Conservation (phyloP, 352 stramenopile species). For the Globisporangium megalacanthum region DNA sequence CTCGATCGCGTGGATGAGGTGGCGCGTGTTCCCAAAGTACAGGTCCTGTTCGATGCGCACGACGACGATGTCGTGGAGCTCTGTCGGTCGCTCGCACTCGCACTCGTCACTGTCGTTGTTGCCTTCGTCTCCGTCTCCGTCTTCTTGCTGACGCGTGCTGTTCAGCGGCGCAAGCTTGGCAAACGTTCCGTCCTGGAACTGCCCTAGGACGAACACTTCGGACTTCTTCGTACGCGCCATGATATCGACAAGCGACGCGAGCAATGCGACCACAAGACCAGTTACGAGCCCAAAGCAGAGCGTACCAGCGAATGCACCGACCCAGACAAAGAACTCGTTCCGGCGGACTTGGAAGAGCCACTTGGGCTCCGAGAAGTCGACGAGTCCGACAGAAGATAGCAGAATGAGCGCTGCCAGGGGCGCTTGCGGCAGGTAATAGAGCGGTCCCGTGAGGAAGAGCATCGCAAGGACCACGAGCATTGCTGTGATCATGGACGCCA, state of each 20-base stretch:
- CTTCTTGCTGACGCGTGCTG: conserved; percentile 3
- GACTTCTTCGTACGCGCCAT: conserved; percentile 64
- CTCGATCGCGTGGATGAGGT: conserved; percentile 54
- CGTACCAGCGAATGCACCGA: conserved; percentile 40
- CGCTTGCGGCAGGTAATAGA: conserved; percentile 87
- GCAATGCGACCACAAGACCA: conserved; percentile 46
- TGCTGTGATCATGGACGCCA: conserved; percentile 87
- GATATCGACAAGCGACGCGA: conserved; percentile 53
- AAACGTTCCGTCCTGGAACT: conserved; percentile 27
- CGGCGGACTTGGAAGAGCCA: conserved; percentile 64
- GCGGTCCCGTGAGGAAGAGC: conserved; percentile 78
- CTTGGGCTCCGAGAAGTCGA: conserved; percentile 86
- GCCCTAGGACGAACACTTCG: conserved; percentile 34
- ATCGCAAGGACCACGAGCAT: conserved; percentile 88
- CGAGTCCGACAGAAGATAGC: conserved; percentile 76
- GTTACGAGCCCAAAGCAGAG: conserved; percentile 39
- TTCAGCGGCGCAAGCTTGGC: conserved; percentile 23
- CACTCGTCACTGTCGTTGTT: not conserved
- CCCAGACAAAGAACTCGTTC: conserved; percentile 66
- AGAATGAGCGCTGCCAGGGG: conserved; percentile 89
- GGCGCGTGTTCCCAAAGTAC: conserved; percentile 70
- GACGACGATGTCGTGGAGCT: conserved; percentile 40
- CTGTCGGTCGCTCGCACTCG: not conserved
- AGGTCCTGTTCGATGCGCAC: conserved; percentile 61
- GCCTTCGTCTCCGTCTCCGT: not conserved